phyloP scores from a whole-genome alignment of 306 rosid species.

The Sindora glabra region DNA sequence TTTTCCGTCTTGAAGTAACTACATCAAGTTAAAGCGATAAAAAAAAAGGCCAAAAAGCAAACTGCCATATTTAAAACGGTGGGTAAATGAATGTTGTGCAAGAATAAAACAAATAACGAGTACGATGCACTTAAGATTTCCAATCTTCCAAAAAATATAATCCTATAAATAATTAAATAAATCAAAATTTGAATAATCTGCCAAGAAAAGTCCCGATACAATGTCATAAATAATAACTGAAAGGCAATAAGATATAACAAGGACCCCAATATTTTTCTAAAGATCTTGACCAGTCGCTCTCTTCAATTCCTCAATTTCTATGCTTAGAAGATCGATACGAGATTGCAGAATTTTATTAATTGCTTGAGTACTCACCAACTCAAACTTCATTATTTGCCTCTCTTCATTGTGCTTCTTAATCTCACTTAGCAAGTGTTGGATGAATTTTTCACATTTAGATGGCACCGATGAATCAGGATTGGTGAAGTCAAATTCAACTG shows the following conservation, averaged over 20 bases:
- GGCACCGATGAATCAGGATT: slow-evolving; percentile 35
- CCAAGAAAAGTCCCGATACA: no score
- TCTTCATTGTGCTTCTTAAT: slow-evolving; percentile 45
- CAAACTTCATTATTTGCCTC: slow-evolving; percentile 46
- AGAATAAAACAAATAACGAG: neutral
- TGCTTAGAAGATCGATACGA: slow-evolving; percentile 37
- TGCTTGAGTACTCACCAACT: slow-evolving; percentile 51
- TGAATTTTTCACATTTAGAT: slow-evolving; percentile 45
- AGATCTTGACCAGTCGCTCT: neutral
- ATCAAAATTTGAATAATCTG: no score
- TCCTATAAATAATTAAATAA: no score
- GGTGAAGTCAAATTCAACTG: slow-evolving; percentile 28
- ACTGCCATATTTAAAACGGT: neutral
- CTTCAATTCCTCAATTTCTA: slow-evolving; percentile 44
- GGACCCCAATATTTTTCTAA: neutral
- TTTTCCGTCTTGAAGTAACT: no score
- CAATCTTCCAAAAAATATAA: neutral
- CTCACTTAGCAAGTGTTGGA: slow-evolving; percentile 39
- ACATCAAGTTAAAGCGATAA: no score
- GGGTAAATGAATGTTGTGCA: neutral
- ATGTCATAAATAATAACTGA: no score
- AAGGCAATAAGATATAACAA: neutral
- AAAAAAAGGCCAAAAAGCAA: neutral
- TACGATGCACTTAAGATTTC: neutral
- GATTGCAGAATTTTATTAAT: slow-evolving; percentile 46